Evolutionary conservation across 257 asterid genomes (phyloP).

Genomic region (Rubia yunnanensis): DNA sequence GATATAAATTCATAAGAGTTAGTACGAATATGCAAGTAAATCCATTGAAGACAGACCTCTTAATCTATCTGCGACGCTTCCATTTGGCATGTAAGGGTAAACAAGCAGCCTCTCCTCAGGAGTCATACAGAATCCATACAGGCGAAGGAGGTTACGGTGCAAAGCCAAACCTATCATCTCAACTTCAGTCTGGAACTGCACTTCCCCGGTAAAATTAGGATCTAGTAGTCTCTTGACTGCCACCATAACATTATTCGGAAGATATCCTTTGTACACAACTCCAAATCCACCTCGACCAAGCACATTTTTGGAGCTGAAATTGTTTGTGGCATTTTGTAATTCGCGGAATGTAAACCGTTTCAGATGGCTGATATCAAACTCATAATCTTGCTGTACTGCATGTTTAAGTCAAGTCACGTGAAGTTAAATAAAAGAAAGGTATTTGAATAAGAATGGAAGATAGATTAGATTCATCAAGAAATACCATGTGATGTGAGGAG

Average conservation of each 20-base stretch:
- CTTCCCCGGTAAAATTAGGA: conserved; percentile 80
- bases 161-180: conserved; percentile 92
- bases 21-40: neutral
- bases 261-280: conserved; percentile 73
- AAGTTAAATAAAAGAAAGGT: neutral
- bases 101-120: conserved; percentile 80
- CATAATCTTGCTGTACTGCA: conserved; percentile 79
- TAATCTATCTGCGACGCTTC: conserved; percentile 91
- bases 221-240: conserved; percentile 83
- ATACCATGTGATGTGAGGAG: conserved; percentile 56
- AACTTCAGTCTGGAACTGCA: conserved; percentile 93
- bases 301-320: conserved; percentile 68
- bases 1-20: neutral
- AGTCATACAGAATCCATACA: conserved; percentile 84
- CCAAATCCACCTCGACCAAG: conserved; percentile 95
- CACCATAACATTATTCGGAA: conserved; percentile 56
- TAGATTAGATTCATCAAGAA: conserved; percentile 6
- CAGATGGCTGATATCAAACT: conserved; percentile 51
- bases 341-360: conserved; percentile 77
- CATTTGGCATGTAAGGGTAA: conserved; percentile 88
- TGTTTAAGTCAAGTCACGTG: conserved; percentile 10
- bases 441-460: conserved; percentile 3
- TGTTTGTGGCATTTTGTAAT: conserved; percentile 67
- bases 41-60: conserved; percentile 50
- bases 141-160: conserved; percentile 81